Evolutionary conservation across 441 rosid genomes (phyloP).

Genomic region (Brassica balearica): DNA sequence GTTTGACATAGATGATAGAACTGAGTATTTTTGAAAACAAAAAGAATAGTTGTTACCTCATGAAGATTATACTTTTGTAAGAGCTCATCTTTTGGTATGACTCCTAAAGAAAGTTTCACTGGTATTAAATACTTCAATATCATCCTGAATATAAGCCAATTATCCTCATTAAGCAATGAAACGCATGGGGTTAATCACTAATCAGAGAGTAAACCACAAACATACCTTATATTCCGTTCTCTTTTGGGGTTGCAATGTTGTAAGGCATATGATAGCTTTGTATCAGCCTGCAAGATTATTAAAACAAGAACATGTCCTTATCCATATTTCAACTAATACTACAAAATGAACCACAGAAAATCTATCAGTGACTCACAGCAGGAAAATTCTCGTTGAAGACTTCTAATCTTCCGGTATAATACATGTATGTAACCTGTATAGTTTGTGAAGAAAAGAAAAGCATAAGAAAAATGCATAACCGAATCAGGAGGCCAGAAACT

Average conservation of each 20-base stretch:
- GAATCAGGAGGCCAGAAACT: not conserved
- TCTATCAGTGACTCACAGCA: constrained; percentile 54
- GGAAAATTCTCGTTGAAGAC: constrained; percentile 96
- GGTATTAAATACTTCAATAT: constrained; percentile 91
- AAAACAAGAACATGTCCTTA: constrained; percentile 4
- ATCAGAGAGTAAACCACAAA: constrained; percentile 19
- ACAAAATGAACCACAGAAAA: not conserved
- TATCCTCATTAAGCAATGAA: constrained; percentile 17
- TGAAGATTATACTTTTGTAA: constrained; percentile 69
- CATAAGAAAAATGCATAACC: constrained; percentile 21
- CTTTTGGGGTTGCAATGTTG: constrained; percentile 69
- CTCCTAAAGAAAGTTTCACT: constrained; percentile 78
- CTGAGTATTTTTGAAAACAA: not conserved
- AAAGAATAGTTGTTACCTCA: constrained; percentile 49
- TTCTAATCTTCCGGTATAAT: constrained; percentile 97
- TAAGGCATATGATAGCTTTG: constrained; percentile 88
- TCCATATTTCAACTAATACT: constrained; percentile 7
- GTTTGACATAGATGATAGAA: not conserved
- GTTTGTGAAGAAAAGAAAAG: constrained; percentile 21
- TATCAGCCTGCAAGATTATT: constrained; percentile 77
- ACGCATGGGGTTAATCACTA: not conserved
- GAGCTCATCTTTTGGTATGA: constrained; percentile 70
- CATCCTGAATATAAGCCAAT: constrained; percentile 65
- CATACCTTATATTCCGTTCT: constrained; percentile 84
- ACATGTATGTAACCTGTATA: constrained; percentile 93